Evolutionary conservation across 208 protist genomes (phyloP).

Genomic region (Leishmania major): DNA sequence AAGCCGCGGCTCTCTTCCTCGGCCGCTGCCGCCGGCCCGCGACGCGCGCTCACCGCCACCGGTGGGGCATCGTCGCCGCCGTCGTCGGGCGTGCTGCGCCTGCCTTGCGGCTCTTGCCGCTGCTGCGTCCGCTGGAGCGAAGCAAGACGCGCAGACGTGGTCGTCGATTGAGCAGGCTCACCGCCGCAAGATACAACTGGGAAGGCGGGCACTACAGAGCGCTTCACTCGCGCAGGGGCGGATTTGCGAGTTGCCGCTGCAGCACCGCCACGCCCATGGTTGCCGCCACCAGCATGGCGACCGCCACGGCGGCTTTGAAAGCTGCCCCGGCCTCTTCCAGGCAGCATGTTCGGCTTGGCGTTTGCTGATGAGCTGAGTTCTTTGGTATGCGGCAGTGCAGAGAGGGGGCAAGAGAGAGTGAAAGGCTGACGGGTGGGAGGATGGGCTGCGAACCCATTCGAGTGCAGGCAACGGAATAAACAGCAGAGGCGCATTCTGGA

Average conservation of each 20-base stretch:
- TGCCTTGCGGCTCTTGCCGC: neutral
- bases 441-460: neutral
- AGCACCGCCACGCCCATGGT: neutral
- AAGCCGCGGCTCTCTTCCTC: constrained; percentile 21
- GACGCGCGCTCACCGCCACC: constrained; percentile 39
- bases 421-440: no score
- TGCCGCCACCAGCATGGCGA: constrained; percentile 11
- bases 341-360: constrained; percentile 18
- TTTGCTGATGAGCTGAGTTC: neutral
- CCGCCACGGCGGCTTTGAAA: constrained; percentile 12
- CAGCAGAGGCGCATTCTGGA: neutral
- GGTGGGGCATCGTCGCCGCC: constrained; percentile 45
- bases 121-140: neutral
- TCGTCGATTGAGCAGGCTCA: neutral
- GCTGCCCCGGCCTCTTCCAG: constrained; percentile 35
- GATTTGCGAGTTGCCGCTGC: constrained; percentile 6
- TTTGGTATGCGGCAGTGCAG: neutral
- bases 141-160: neutral
- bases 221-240: constrained; percentile 19
- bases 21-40: neutral
- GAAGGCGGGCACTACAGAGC: constrained; percentile 31
- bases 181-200: constrained; percentile 32
- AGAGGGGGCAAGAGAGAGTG: neutral
- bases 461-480: neutral
- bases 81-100: constrained; percentile 9